phyloP scores from a whole-genome alignment of 805 yeast species.

The Candida maris region DNA sequence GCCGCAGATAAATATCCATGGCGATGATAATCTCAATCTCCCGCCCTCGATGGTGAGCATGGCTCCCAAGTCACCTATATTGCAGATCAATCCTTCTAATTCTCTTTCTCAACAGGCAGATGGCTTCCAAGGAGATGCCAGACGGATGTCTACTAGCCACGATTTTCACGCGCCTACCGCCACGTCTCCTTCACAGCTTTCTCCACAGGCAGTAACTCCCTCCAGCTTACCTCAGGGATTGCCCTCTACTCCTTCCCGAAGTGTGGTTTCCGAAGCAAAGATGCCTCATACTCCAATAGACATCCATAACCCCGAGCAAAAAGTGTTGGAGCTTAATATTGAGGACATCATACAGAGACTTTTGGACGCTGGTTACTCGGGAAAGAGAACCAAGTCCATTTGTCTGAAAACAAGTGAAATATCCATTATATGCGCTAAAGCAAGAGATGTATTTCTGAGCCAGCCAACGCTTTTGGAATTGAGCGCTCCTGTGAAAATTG shows the following conservation, averaged over 20 bases:
- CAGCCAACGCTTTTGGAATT: conserved; percentile 90
- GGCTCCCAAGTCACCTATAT: conserved; percentile 33
- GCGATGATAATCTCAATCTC: conserved; percentile 16
- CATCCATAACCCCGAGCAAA: conserved; percentile 8
- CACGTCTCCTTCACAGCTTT: background rate
- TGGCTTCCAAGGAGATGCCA: conserved; percentile 4
- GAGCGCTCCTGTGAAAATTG: conserved; percentile 81
- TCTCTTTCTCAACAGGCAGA: conserved; percentile 18
- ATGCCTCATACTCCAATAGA: conserved; percentile 20
- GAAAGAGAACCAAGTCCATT: conserved; percentile 84
- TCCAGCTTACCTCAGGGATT: background rate
- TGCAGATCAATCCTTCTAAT: conserved; percentile 30
- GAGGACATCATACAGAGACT: conserved; percentile 89
- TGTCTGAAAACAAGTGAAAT: conserved; percentile 91
- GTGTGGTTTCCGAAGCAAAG: background rate
- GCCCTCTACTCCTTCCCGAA: background rate
- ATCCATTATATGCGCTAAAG: conserved; percentile 77
- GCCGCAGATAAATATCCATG: conserved; percentile 13
- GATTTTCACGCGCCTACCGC: conserved; percentile 12
- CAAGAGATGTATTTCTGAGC: conserved; percentile 82
- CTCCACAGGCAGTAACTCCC: background rate
- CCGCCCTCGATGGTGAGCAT: conserved; percentile 34
- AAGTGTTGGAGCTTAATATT: conserved; percentile 32
- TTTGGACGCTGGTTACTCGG: conserved; percentile 93
- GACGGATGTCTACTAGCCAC: conserved; percentile 4